These are phyloP conservation scores for Sclerotinia borealis DNA, from an alignment of 2,329 filamentous ascomycete genomes.

Conservation along the genomic window DNA sequence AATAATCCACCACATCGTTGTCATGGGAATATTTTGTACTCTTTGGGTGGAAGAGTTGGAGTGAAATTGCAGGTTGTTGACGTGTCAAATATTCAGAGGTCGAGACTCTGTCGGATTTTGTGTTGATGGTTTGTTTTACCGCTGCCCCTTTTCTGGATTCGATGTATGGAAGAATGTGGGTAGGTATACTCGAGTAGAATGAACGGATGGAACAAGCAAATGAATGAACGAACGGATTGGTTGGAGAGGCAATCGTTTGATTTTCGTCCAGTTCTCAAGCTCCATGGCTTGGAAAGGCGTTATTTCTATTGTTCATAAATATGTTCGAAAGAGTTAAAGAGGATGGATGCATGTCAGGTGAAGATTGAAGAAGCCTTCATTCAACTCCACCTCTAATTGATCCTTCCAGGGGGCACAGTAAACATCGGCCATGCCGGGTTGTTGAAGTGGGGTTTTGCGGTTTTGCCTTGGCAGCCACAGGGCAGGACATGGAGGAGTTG, in stretches of 20 bases:
- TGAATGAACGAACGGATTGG: background rate
- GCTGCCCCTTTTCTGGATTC: background rate
- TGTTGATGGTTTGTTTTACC: background rate
- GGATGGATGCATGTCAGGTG: background rate
- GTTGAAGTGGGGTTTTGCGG: background rate
- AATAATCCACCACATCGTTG: background rate
- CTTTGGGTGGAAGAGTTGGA: background rate
- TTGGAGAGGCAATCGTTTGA: background rate
- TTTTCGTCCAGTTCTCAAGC: background rate
- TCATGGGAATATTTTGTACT: background rate
- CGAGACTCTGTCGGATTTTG: background rate
- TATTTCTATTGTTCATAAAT: no score
- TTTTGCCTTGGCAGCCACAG: background rate
- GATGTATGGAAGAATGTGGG: background rate
- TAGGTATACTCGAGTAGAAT: background rate
- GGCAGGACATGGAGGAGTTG: background rate
- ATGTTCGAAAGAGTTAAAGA: no score
- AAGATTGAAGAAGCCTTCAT: background rate
- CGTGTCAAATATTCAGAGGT: background rate
- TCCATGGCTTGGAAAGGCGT: background rate
- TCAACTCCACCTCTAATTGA: slow-evolving; percentile 1
- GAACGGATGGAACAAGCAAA: background rate
- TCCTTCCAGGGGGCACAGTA: background rate
- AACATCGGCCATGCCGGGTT: background rate
- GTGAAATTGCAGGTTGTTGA: background rate